phyloP scores from a whole-genome alignment of 2,329 filamentous ascomycete genomes.

The Cytospora schulzeri region DNA sequence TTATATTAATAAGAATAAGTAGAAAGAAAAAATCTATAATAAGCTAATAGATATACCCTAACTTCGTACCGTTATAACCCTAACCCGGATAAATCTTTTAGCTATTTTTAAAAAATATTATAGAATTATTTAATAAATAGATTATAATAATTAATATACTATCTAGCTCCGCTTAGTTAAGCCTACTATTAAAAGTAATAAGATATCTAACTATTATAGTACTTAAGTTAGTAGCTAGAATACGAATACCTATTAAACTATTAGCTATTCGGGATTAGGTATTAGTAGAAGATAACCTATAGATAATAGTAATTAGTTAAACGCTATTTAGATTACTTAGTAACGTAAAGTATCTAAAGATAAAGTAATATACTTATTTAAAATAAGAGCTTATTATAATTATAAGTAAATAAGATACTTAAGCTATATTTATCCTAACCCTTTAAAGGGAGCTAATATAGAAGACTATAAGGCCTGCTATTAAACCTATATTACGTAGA shows the following conservation, averaged over 20 bases:
- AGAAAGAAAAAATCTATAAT: background rate
- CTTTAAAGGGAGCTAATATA: background rate
- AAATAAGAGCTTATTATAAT: background rate
- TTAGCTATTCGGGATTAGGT: too few relatives aligned
- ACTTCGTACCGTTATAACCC: background rate
- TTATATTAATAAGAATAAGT: background rate
- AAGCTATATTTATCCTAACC: background rate
- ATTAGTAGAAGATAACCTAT: too few relatives aligned
- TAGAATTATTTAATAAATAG: background rate
- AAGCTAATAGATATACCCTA: background rate
- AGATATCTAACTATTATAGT: background rate
- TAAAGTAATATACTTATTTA: background rate
- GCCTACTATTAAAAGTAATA: background rate
- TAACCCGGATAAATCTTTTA: too few relatives aligned
- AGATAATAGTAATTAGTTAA: too few relatives aligned
- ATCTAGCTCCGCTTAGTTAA: background rate
- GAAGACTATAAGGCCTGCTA: background rate
- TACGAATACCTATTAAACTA: background rate
- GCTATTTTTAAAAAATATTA: too few relatives aligned
- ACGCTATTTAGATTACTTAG: background rate
- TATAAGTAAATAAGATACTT: too few relatives aligned
- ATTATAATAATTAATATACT: background rate
- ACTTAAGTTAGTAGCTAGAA: background rate
- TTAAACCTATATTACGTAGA: background rate
- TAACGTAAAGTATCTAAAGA: background rate